Evolutionary conservation across 768 basidiomycete species (phyloP), one percentile per base, ranked within the genome.

Genomic region (Amanita polypyramis): DNA sequence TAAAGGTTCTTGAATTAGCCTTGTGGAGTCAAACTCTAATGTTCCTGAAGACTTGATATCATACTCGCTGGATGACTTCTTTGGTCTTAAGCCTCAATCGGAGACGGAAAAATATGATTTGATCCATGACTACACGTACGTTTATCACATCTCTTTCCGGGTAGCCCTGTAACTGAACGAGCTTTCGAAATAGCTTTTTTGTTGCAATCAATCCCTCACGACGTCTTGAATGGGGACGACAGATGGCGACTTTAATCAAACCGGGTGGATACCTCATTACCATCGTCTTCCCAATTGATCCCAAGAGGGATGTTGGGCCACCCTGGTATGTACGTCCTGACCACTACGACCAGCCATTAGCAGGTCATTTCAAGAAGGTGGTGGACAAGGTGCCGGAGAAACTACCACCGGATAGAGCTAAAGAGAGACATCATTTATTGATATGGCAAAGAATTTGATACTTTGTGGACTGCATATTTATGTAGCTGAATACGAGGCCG

Each of bases 41-140:
- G 51, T 55, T 30, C 52, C 53, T 1, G 45, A 60, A 8, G 61
- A 64, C 15, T 65, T 68, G 4, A 67, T 70, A 3, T 55, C 52
- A 2, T 74, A 78, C 56, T 56, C 67, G 34, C 50, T 58, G 4
- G 59, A 57, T 1, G 77, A 84, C 59, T 86, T 84, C 63, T 85
- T 85, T 64, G 53, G 58, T 4, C 67, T 74, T 4, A 39, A 29
- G 39, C 50, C 59, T 2, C 56, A 68, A 15, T 50, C 67, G 1
- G 64, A 65, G 0, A 58, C 59, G 1, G 64, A 69, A 32, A 58
- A 55, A 5, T 82, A 76, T 53, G 76, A 79, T 51, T 58, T 85
- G 11, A 64, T 82, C 5, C 81, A 78, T 54, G 84, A 85, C 58
- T 82, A 81, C 58, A 84, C 82, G 75, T 73, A 47, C 33, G 65